A percentile compares a stretch with the other conserved stretches of the same genome.
Evolutionary conservation across 2,329 filamentous ascomycete genomes (phyloP).

Genomic region (Diplodia intermedia): DNA sequence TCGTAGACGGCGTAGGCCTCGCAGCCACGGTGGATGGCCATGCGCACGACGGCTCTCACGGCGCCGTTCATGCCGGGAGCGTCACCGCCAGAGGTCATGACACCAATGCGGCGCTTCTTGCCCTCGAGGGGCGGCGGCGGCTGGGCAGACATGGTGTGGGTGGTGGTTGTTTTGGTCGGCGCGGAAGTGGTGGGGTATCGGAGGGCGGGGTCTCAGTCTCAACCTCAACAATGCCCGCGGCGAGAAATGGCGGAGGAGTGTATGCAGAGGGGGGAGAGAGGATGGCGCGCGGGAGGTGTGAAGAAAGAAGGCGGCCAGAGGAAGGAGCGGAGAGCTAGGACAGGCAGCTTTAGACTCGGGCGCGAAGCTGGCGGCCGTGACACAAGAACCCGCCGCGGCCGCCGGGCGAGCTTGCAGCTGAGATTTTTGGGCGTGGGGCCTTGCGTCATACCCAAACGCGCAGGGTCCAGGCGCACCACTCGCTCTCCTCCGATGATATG

Average conservation of each 20-base stretch:
- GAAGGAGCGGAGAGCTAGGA: constrained; percentile 13
- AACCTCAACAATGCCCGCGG: constrained; percentile 1
- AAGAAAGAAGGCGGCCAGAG: constrained; percentile 2
- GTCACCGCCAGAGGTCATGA: constrained; percentile 95
- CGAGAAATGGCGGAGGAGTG: constrained; percentile 2
- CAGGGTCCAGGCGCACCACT: constrained; percentile 1
- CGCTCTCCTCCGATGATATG: constrained; percentile 5
- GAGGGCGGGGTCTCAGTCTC: constrained; percentile 15
- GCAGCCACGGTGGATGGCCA: constrained; percentile 77
- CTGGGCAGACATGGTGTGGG: constrained; percentile 37
- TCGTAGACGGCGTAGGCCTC: constrained; percentile 70
- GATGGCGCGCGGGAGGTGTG: background rate
- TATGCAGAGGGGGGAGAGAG: background rate
- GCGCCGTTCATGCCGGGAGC: constrained; percentile 94
- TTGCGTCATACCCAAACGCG: constrained; percentile 18
- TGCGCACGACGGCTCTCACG: constrained; percentile 88
- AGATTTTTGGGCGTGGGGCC: constrained; percentile 26
- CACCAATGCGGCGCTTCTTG: constrained; percentile 73
- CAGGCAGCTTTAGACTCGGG: constrained; percentile 26
- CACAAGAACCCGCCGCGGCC: constrained; percentile 9
- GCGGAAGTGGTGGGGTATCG: constrained; percentile 16
- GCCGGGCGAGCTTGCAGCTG: constrained; percentile 21
- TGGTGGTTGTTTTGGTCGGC: background rate
- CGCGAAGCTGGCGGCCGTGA: constrained; percentile 23
- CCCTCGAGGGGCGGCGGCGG: constrained; percentile 48